phyloP scores from a whole-genome alignment of 75 land plant genomes.

The Pseudotsuga menziesii region DNA sequence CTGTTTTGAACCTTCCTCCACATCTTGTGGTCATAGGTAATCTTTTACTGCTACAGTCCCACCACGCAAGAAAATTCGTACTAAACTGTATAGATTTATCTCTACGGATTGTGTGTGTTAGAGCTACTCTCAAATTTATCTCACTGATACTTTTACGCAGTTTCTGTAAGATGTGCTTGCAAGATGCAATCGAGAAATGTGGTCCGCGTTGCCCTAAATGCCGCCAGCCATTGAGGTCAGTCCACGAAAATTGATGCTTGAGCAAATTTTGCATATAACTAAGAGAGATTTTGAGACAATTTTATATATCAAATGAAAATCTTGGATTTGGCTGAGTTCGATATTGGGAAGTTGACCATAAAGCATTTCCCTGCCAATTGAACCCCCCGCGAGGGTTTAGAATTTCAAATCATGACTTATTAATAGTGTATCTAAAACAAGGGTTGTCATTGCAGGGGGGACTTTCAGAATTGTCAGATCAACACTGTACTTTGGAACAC shows the following conservation, averaged over 20 bases:
- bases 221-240: constrained; percentile 71
- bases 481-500: constrained; percentile 98
- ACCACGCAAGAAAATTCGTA: background rate
- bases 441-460: constrained; percentile 8
- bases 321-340: too few relatives aligned
- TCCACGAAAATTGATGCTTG: too few relatives aligned
- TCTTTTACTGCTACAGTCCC: background rate
- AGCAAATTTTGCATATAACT: background rate
- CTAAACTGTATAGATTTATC: background rate
- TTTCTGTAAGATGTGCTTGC: constrained; percentile 84
- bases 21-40: constrained; percentile 96
- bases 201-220: constrained; percentile 92
- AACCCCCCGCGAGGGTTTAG: too few relatives aligned
- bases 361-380: too few relatives aligned
- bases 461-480: constrained; percentile 47
- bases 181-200: constrained; percentile 67
- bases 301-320: too few relatives aligned
- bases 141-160: constrained; percentile 33
- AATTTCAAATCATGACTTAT: too few relatives aligned
- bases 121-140: background rate
- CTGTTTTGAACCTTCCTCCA: constrained; percentile 90
- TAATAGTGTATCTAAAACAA: too few relatives aligned
- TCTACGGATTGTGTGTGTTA: background rate
- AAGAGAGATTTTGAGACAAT: background rate
- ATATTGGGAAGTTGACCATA: too few relatives aligned